These are phyloP conservation scores for Teratosphaeria viscida DNA, from an alignment of 2,329 filamentous ascomycete species.

Conservation along the genomic window DNA sequence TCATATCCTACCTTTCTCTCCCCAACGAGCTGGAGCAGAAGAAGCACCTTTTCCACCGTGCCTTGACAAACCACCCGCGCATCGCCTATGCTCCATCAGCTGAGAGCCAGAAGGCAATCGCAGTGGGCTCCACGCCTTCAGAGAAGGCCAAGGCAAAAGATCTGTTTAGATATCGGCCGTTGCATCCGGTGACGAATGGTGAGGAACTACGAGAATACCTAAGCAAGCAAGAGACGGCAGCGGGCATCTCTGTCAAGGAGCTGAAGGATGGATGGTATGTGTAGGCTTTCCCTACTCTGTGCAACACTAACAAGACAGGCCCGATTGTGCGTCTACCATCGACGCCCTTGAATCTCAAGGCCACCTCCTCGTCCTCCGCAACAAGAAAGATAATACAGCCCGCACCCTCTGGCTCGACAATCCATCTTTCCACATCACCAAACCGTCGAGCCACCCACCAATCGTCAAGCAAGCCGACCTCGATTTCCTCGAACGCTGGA, in stretches of 20 bases:
- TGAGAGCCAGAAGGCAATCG: constrained; percentile 37
- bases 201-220: constrained; percentile 71
- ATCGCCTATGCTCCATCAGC: constrained; percentile 58
- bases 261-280: constrained; percentile 80
- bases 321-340: constrained; percentile 69
- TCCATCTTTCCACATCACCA: constrained; percentile 38
- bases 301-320: constrained; percentile 18
- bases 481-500: constrained; percentile 78
- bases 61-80: constrained; percentile 29
- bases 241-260: constrained; percentile 75
- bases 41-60: not conserved
- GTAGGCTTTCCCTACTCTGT: not conserved
- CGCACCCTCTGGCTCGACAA: constrained; percentile 86
- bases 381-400: constrained; percentile 83
- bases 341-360: constrained; percentile 66
- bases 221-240: constrained; percentile 69
- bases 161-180: constrained; percentile 72
- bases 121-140: not conserved
- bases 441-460: constrained; percentile 26
- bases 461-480: constrained; percentile 47
- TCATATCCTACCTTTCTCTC: constrained; percentile 71
- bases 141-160: constrained; percentile 40
- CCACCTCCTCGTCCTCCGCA: constrained; percentile 73
- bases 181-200: constrained; percentile 70
- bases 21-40: constrained; percentile 32